A percentile compares a stretch with the other conserved stretches of the same genome.
Conservation (phyloP, 164 flowering plant species). For the Paratinospora sagittata region DNA sequence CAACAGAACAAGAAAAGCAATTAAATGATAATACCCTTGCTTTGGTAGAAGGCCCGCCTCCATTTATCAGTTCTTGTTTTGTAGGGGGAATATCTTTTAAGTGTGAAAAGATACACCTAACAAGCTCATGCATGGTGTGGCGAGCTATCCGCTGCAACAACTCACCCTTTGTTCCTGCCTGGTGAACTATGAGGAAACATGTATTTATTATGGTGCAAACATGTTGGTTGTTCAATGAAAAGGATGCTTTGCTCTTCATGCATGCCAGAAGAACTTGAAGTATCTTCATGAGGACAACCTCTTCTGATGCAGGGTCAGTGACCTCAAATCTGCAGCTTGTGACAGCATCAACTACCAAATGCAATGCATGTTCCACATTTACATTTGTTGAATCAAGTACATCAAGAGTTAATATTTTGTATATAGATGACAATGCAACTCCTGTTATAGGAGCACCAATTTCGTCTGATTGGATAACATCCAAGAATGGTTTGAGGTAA, state of each 20-base stretch:
- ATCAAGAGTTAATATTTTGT: slow-evolving; percentile 15
- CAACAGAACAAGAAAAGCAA: not conserved
- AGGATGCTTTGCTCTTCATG: slow-evolving; percentile 17
- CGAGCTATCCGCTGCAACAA: slow-evolving; percentile 23
- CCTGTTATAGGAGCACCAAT: slow-evolving; percentile 22
- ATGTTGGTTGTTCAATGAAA: slow-evolving; percentile 19
- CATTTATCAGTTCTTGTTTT: slow-evolving; percentile 1
- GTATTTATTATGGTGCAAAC: slow-evolving; percentile 22
- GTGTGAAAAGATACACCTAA: slow-evolving; percentile 16
- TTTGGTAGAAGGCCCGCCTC: slow-evolving; percentile 4
- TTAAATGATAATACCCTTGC: slow-evolving; percentile 12
- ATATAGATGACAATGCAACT: slow-evolving; percentile 19
- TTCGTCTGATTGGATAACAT: slow-evolving; percentile 18
- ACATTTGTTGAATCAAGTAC: slow-evolving; percentile 14
- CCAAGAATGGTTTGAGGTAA: slow-evolving; percentile 22
- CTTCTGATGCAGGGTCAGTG: slow-evolving; percentile 20
- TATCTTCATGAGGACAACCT: slow-evolving; percentile 23
- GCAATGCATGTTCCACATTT: slow-evolving; percentile 17
- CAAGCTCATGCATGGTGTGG: slow-evolving; percentile 22
- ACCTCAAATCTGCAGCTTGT: slow-evolving; percentile 22
- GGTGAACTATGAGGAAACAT: slow-evolving; percentile 21
- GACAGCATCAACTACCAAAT: slow-evolving; percentile 19
- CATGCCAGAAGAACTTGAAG: slow-evolving; percentile 23
- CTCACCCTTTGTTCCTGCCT: slow-evolving; percentile 21
- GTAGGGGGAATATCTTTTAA: slow-evolving; percentile 5